Percentiles rank a stretch among this genome's conserved stretches.
Evolutionary conservation across 2,329 filamentous ascomycete species (phyloP).

Genomic region (Davidsoniella neocaledoniae): DNA sequence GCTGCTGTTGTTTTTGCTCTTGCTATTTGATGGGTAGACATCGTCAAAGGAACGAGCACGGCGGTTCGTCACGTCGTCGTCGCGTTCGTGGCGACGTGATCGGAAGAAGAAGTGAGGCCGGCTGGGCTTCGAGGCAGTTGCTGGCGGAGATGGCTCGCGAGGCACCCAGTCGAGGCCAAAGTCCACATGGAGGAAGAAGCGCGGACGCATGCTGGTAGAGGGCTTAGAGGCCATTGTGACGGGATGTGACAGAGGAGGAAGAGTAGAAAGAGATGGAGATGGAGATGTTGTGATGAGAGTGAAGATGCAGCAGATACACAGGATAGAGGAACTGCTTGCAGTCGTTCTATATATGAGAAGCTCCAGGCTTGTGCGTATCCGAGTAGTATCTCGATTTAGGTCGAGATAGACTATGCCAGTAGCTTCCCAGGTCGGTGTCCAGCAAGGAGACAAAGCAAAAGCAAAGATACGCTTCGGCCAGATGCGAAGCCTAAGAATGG

Average conservation of each 20-base stretch:
- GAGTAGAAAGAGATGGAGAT: not conserved
- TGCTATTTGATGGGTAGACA: slow-evolving; percentile 25
- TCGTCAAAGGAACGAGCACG: slow-evolving; percentile 22
- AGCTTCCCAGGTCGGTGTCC: too few relatives aligned
- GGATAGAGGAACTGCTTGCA: too few relatives aligned
- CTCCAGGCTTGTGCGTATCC: too few relatives aligned
- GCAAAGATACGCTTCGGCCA: too few relatives aligned
- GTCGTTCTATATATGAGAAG: too few relatives aligned
- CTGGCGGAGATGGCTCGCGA: slow-evolving; percentile 23
- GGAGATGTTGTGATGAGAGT: not conserved
- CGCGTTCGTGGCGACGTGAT: slow-evolving; percentile 4
- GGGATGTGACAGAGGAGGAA: not conserved
- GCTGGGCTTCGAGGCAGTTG: slow-evolving; percentile 27
- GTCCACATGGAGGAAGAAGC: slow-evolving; percentile 33
- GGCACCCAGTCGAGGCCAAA: slow-evolving; percentile 34
- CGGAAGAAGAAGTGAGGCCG: slow-evolving; percentile 9
- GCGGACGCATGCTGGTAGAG: slow-evolving; percentile 14
- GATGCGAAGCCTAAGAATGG: too few relatives aligned
- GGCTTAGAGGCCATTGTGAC: slow-evolving; percentile 15
- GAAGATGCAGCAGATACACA: not conserved
- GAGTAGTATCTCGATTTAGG: too few relatives aligned
- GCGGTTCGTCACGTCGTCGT: slow-evolving; percentile 14
- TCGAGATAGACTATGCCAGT: too few relatives aligned
- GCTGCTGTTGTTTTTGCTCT: slow-evolving; percentile 12
- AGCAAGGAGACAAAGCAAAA: too few relatives aligned